Evolutionary conservation across 495 filamentous ascomycete genomes (phyloP).

Genomic region (Podospora comata): DNA sequence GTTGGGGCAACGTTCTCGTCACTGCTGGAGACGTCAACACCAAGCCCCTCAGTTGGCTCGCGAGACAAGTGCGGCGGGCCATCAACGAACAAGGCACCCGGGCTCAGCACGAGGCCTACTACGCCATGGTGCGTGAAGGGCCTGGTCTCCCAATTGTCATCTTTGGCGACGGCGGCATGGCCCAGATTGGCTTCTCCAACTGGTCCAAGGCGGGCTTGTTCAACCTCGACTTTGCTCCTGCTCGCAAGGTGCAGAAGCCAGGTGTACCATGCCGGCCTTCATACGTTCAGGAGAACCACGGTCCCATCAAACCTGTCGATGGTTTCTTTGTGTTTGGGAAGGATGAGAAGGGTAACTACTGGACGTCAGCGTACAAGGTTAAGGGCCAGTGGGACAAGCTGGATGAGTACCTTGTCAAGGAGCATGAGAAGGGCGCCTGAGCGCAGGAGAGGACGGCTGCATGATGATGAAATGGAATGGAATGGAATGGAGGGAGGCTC

Average conservation of each 20-base stretch:
- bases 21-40: conserved; percentile 33
- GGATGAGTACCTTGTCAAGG: conserved; percentile 31
- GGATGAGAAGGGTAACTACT: conserved; percentile 50
- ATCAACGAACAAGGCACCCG: conserved; percentile 46
- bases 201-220: conserved; percentile 45
- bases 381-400: conserved; percentile 36
- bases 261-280: conserved; percentile 14
- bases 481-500: background rate
- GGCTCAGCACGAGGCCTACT: conserved; percentile 43
- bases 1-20: conserved; percentile 34
- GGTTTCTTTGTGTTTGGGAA: conserved; percentile 47
- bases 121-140: conserved; percentile 25
- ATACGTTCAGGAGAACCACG: conserved; percentile 37
- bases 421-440: conserved; percentile 10
- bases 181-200: conserved; percentile 42
- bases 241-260: conserved; percentile 16
- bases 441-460: background rate
- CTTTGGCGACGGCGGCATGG: conserved; percentile 42
- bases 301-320: conserved; percentile 29
- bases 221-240: conserved; percentile 42
- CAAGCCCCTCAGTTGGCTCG: conserved; percentile 43
- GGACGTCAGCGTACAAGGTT: conserved; percentile 39
- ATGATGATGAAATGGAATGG: background rate
- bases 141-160: conserved; percentile 30
- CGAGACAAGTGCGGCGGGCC: conserved; percentile 35